phyloP scores from a whole-genome alignment of 169 alveolate genomes.

The Plasmodium gonderi region DNA sequence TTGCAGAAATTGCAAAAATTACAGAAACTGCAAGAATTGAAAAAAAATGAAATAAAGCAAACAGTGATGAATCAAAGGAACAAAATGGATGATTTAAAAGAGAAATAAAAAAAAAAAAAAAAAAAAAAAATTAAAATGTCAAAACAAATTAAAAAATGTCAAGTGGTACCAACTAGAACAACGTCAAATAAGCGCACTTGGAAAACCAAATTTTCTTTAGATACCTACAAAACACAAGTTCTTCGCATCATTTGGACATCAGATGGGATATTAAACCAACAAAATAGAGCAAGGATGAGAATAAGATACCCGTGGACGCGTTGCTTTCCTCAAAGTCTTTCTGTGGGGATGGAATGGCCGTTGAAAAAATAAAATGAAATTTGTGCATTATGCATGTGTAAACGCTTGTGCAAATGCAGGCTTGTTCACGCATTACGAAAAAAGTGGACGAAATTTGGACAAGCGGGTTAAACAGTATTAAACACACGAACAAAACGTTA shows the following conservation, averaged over 20 bases:
- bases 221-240: not conserved
- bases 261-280: constrained; percentile 70
- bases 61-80: not conserved
- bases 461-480: too few relatives aligned
- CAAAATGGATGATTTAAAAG: constrained; percentile 2
- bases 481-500: not conserved
- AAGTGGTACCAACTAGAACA: too few relatives aligned
- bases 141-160: too few relatives aligned
- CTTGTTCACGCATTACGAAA: too few relatives aligned
- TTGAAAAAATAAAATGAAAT: too few relatives aligned
- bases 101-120: not conserved
- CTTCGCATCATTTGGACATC: constrained; percentile 28
- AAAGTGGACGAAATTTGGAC: too few relatives aligned
- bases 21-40: not conserved
- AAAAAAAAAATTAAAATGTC: constrained; percentile 4
- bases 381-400: too few relatives aligned
- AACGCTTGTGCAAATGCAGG: too few relatives aligned
- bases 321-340: constrained; percentile 49
- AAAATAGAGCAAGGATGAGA: constrained; percentile 49
- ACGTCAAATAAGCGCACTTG: too few relatives aligned
- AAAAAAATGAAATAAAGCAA: not conserved
- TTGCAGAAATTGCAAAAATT: too few relatives aligned
- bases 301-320: constrained; percentile 63
- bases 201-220: too few relatives aligned
- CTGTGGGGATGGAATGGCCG: constrained; percentile 8